Conservation (phyloP, 352 stramenopile genomes). For the Proteromonas lacertae region DNA sequence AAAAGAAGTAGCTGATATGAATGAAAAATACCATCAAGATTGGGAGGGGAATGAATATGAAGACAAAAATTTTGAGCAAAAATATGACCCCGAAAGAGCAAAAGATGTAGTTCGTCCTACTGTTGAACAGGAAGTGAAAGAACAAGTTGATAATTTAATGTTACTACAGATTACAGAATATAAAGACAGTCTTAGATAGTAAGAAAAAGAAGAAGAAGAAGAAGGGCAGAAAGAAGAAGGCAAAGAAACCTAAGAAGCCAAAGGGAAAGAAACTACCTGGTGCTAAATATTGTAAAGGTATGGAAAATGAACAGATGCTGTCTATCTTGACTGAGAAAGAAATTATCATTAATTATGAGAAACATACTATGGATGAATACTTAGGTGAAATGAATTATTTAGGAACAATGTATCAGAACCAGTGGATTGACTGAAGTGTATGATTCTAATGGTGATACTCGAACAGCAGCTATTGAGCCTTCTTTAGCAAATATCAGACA, state of each 20-base stretch:
- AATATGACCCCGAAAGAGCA: slow-evolving; percentile 50
- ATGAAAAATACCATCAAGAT: slow-evolving; percentile 30
- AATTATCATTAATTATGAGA: slow-evolving; percentile 25
- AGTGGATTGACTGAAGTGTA: no score
- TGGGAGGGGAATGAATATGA: slow-evolving; percentile 47
- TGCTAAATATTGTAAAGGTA: slow-evolving; percentile 48
- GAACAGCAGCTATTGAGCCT: slow-evolving; percentile 52
- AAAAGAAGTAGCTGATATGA: slow-evolving; percentile 18
- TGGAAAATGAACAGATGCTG: slow-evolving; percentile 47
- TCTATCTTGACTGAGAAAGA: slow-evolving; percentile 40
- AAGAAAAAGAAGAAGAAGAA: slow-evolving; percentile 21
- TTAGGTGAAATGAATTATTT: slow-evolving; percentile 60
- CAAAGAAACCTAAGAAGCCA: slow-evolving; percentile 33
- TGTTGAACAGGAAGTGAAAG: slow-evolving; percentile 39
- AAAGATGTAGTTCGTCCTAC: slow-evolving; percentile 44
- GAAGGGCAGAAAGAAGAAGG: slow-evolving; percentile 30
- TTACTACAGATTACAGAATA: slow-evolving; percentile 58
- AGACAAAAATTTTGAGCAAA: slow-evolving; percentile 52
- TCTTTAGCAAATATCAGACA: slow-evolving; percentile 48
- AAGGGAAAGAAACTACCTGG: slow-evolving; percentile 27
- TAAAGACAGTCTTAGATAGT: slow-evolving; percentile 20
- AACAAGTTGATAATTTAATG: slow-evolving; percentile 64
- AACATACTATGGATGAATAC: slow-evolving; percentile 25
- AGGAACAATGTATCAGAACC: slow-evolving; percentile 10
- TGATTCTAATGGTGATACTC: slow-evolving; percentile 14